phyloP scores from a whole-genome alignment of 2,329 filamentous ascomycete species.

The Colletotrichum sp. region DNA sequence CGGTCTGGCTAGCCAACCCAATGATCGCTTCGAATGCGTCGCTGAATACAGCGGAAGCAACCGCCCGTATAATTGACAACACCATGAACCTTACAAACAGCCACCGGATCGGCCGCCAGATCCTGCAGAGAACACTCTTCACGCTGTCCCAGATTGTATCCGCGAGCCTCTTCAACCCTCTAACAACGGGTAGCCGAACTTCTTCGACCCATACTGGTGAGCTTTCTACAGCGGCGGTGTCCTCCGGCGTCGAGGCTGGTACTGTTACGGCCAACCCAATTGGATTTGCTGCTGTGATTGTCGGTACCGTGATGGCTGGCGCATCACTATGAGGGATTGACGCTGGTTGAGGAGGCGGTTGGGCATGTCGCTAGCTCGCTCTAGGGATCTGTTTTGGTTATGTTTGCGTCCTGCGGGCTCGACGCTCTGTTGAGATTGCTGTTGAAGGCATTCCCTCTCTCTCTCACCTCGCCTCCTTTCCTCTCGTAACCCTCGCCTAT shows the following conservation, averaged over 20 bases:
- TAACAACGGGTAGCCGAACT: background rate
- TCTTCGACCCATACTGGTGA: background rate
- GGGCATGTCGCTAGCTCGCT: background rate
- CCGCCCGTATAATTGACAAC: background rate
- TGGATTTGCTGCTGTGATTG: background rate
- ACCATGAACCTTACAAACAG: background rate
- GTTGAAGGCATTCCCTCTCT: background rate
- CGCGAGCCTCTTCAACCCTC: background rate
- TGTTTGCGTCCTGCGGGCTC: background rate
- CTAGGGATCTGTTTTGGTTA: background rate
- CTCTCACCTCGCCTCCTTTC: background rate
- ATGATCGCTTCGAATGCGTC: background rate
- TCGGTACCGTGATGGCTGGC: background rate
- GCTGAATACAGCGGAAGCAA: background rate
- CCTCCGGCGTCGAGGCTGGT: background rate
- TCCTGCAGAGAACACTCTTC: background rate
- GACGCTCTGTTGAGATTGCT: background rate
- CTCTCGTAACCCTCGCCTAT: background rate
- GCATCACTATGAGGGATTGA: background rate
- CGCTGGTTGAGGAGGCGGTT: background rate
- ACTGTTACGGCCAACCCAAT: background rate
- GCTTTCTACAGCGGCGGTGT: background rate
- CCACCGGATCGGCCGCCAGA: background rate
- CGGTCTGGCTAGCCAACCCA: background rate
- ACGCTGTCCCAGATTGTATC: background rate